A percentile compares a stretch with the other conserved stretches of the same genome.
These are phyloP conservation scores for Aurantiochytrium sp. DNA, from an alignment of 108 stramenopile genomes.

Conservation along the genomic window DNA sequence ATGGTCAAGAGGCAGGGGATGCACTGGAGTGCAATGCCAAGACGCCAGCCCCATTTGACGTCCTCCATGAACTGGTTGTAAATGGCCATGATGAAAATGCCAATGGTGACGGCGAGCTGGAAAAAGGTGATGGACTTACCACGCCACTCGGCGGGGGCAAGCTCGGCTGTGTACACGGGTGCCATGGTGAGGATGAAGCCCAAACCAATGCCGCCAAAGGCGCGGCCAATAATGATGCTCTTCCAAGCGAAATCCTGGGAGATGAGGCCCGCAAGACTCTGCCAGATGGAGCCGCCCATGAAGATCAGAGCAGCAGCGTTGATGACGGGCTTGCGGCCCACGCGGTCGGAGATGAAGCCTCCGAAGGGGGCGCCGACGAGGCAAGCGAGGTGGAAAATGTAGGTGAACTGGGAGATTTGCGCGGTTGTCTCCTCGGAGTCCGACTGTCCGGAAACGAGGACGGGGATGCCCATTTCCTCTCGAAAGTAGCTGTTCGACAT, in stretches of 20 bases:
- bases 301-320: background rate
- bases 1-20: background rate
- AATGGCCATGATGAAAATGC: background rate
- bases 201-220: background rate
- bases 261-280: background rate
- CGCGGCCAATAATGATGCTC: background rate
- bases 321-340: background rate
- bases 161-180: conserved; percentile 11
- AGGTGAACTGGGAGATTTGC: background rate
- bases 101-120: conserved; percentile 7
- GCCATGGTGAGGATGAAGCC: conserved; percentile 6
- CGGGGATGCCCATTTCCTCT: background rate
- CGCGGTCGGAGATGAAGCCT: background rate
- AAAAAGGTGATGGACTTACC: background rate
- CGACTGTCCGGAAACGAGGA: background rate
- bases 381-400: background rate
- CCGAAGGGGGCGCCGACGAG: background rate
- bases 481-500: background rate
- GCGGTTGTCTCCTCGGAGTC: background rate
- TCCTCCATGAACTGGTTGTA: background rate
- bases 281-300: background rate
- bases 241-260: background rate
- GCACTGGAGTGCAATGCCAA: conserved; percentile 20
- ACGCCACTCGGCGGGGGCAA: background rate
- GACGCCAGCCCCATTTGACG: background rate